Percentiles rank a stretch among this genome's conserved stretches.
Conservation (phyloP, 805 yeast species). For the Clavispora carvajalis region DNA sequence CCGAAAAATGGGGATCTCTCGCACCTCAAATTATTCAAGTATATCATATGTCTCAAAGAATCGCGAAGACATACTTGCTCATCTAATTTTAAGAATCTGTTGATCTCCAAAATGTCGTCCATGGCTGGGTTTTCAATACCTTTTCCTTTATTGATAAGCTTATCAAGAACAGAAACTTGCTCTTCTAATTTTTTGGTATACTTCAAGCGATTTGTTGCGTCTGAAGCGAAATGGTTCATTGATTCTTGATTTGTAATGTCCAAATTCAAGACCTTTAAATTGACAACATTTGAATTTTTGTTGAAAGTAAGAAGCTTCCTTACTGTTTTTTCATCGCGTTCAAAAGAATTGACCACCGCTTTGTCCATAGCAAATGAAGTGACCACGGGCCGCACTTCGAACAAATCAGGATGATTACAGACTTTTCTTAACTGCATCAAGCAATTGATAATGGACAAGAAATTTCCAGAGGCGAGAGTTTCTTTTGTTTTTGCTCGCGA, state of each 20-base stretch:
- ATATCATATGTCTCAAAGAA: constrained; percentile 49
- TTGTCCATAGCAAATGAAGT: constrained; percentile 79
- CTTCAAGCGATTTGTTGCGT: constrained; percentile 39
- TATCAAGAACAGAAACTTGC: constrained; percentile 40
- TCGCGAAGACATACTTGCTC: constrained; percentile 51
- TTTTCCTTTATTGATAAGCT: constrained; percentile 25
- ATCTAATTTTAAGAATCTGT: constrained; percentile 47
- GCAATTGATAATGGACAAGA: constrained; percentile 91
- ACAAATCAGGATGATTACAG: constrained; percentile 93
- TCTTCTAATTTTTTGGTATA: constrained; percentile 43
- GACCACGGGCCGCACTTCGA: constrained; percentile 90
- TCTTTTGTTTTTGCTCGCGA: constrained; percentile 93
- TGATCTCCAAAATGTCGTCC: constrained; percentile 49
- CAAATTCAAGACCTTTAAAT: constrained; percentile 58
- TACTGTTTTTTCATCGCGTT: constrained; percentile 23
- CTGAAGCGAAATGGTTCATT: constrained; percentile 42
- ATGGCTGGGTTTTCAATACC: constrained; percentile 11
- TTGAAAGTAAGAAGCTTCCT: constrained; percentile 14
- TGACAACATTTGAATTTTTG: constrained; percentile 21
- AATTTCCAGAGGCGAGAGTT: constrained; percentile 90
- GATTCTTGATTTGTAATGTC: constrained; percentile 44
- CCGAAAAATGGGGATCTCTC: constrained; percentile 66
- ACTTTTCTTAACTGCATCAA: constrained; percentile 96
- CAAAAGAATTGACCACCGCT: constrained; percentile 51
- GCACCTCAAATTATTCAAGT: constrained; percentile 64